phyloP scores from a whole-genome alignment of 2,329 filamentous ascomycete genomes.

The Aspergillus versicolor region DNA sequence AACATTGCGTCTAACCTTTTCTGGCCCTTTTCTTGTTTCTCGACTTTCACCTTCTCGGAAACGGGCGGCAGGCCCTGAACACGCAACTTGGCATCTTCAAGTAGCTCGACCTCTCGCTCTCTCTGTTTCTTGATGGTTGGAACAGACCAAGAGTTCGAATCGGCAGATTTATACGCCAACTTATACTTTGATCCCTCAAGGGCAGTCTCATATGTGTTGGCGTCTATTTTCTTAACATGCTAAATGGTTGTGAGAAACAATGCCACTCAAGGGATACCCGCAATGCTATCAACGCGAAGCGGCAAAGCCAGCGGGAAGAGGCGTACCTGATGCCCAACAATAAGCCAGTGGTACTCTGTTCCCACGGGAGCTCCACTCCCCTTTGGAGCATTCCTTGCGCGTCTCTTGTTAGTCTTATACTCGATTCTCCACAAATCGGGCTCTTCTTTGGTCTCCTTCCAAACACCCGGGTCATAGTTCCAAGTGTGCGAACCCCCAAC shows the following conservation, averaged over 20 bases:
- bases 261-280: not conserved
- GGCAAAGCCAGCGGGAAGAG: not conserved
- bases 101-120: constrained; percentile 32
- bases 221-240: constrained; percentile 37
- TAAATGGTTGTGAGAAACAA: constrained; percentile 10
- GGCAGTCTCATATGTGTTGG: constrained; percentile 37
- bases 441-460: constrained; percentile 38
- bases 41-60: constrained; percentile 34
- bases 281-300: not conserved
- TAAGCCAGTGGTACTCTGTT: constrained; percentile 37
- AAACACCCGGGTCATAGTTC: constrained; percentile 36
- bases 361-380: constrained; percentile 36
- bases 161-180: constrained; percentile 32
- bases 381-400: constrained; percentile 31
- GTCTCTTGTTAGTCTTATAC: constrained; percentile 31
- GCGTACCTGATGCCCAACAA: constrained; percentile 35
- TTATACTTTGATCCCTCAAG: constrained; percentile 37
- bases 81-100: constrained; percentile 34
- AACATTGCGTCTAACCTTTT: constrained; percentile 32
- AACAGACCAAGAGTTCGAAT: constrained; percentile 34
- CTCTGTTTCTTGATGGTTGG: constrained; percentile 35
- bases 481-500: constrained; percentile 39
- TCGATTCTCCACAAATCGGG: constrained; percentile 38
- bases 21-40: constrained; percentile 32
- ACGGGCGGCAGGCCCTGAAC: constrained; percentile 35